phyloP scores from a whole-genome alignment of 2,329 filamentous ascomycete genomes.

The Colletotrichum liriopes region DNA sequence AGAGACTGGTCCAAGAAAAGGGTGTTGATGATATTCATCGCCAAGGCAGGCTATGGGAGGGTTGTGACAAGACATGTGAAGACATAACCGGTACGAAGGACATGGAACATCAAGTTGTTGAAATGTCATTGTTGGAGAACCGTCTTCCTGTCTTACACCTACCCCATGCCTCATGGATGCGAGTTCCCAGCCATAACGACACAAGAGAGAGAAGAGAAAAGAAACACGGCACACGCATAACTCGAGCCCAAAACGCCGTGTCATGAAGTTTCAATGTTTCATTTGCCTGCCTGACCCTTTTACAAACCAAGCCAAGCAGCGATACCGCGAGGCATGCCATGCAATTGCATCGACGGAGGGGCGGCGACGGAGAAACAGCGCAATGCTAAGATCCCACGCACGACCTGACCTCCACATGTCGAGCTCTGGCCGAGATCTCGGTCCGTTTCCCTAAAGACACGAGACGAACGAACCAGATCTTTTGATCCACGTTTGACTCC shows the following conservation, averaged over 20 bases:
- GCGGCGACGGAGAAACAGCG: conserved; percentile 53
- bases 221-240: conserved; percentile 41
- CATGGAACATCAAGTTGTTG: neutral
- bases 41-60: neutral
- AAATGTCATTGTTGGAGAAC: conserved; percentile 11
- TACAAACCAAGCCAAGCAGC: conserved; percentile 64
- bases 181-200: conserved; percentile 4
- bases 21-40: too few species aligned
- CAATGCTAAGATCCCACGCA: neutral
- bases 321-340: conserved; percentile 57
- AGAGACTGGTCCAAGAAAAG: too few species aligned
- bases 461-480: conserved; percentile 48
- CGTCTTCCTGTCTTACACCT: conserved; percentile 16
- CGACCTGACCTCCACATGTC: conserved; percentile 6
- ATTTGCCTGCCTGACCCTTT: conserved; percentile 67
- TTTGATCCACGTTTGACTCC: conserved; percentile 52
- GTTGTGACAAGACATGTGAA: neutral
- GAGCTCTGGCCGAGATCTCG: conserved; percentile 26
- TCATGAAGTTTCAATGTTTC: conserved; percentile 62
- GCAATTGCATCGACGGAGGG: conserved; percentile 63
- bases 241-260: conserved; percentile 42
- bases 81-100: neutral
- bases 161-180: conserved; percentile 1
- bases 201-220: conserved; percentile 11
- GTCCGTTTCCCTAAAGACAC: conserved; percentile 42